phyloP scores from a whole-genome alignment of 768 basidiomycete genomes.

The Lyophyllum decastes region DNA sequence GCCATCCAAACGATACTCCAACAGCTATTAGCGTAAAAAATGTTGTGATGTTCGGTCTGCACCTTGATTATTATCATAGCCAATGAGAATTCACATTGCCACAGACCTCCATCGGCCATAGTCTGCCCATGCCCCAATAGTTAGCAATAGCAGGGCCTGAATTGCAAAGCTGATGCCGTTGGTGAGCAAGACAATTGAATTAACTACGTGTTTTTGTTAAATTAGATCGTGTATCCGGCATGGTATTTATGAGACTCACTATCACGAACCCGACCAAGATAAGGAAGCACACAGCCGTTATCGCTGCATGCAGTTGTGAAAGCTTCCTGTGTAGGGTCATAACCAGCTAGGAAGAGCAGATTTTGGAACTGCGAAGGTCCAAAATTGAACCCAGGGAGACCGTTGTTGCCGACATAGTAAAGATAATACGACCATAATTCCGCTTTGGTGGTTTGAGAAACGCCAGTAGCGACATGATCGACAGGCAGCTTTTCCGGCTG shows the following conservation, averaged over 20 bases:
- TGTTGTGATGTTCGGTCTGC: slow-evolving; percentile 75
- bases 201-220: slow-evolving; percentile 44
- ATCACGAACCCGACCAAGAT: slow-evolving; percentile 60
- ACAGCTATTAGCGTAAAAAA: slow-evolving; percentile 69
- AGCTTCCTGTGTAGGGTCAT: slow-evolving; percentile 61
- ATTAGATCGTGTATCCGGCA: not conserved
- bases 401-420: slow-evolving; percentile 68
- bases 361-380: slow-evolving; percentile 79
- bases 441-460: slow-evolving; percentile 36
- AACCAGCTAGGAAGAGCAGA: slow-evolving; percentile 70
- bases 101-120: slow-evolving; percentile 76
- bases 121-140: slow-evolving; percentile 79
- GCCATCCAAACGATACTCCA: slow-evolving; percentile 75
- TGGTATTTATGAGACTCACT: slow-evolving; percentile 38
- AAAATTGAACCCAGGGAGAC: slow-evolving; percentile 69
- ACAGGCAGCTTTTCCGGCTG: not conserved
- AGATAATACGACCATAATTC: slow-evolving; percentile 65
- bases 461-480: slow-evolving; percentile 30
- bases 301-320: slow-evolving; percentile 52
- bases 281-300: slow-evolving; percentile 65
- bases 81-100: not conserved
- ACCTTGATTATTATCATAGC: slow-evolving; percentile 4
- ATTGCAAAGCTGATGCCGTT: slow-evolving; percentile 81
- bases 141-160: slow-evolving; percentile 64
- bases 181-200: slow-evolving; percentile 76